Percentiles rank a stretch among this genome's conserved stretches.
Evolutionary conservation across 306 rosid species (phyloP).

Genomic region (Rosa chinensis): DNA sequence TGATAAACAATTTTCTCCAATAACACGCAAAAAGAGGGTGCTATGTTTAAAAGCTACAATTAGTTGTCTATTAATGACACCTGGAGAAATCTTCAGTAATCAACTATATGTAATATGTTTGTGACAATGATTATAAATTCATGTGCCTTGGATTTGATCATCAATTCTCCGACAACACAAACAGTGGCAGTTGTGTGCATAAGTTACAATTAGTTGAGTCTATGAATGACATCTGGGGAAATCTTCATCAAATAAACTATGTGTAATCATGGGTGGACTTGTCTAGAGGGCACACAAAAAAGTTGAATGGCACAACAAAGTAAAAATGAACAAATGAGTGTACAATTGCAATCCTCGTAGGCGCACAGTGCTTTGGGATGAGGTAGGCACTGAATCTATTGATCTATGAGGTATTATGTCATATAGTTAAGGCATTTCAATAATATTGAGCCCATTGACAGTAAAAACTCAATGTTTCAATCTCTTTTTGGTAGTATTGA

Average conservation of each 20-base stretch:
- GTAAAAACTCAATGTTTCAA: not conserved
- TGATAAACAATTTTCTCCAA: not conserved
- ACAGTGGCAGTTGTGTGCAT: not conserved
- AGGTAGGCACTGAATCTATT: not conserved
- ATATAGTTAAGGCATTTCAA: not conserved
- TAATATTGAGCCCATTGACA: not conserved
- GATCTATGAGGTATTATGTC: not conserved
- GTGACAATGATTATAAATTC: too few species aligned
- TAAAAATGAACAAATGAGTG: not conserved
- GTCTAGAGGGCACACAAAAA: not conserved
- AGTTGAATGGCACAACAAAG: not conserved
- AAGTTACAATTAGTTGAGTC: not conserved
- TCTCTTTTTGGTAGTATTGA: not conserved
- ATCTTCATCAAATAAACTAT: not conserved
- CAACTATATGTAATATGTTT: too few species aligned
- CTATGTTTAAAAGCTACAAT: not conserved
- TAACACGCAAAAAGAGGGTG: not conserved
- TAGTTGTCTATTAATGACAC: not conserved
- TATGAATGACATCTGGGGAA: not conserved
- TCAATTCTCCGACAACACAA: not conserved
- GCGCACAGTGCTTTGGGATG: too few species aligned
- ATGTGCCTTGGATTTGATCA: not conserved
- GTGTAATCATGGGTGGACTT: not conserved
- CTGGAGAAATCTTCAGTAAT: too few species aligned
- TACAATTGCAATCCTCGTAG: not conserved